These are phyloP conservation scores for Gonapodya sp. DNA, from an alignment of 192 early-diverging fungal genomes.

Conservation along the genomic window DNA sequence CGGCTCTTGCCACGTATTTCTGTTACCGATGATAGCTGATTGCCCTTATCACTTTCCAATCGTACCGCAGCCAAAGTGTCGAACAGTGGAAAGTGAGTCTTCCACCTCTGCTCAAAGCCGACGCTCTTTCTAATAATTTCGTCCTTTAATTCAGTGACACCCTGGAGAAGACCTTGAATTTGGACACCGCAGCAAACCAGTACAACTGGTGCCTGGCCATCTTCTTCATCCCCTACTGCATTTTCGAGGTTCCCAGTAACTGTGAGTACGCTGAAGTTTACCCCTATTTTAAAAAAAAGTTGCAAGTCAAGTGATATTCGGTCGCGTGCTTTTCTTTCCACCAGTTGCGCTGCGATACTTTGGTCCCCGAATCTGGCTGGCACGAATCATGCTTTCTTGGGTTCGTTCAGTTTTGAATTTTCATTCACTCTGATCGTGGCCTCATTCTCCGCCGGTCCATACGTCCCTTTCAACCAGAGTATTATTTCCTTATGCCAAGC, in stretches of 20 bases:
- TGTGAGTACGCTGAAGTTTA: neutral
- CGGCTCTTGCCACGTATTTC: too few species aligned
- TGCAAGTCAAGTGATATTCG: neutral
- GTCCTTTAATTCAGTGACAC: neutral
- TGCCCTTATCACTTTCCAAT: too few species aligned
- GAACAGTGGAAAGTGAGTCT: too few species aligned
- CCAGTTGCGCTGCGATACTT: neutral
- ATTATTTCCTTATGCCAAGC: constrained; percentile 3
- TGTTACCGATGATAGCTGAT: too few species aligned
- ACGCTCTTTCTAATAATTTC: too few species aligned
- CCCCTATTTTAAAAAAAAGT: neutral
- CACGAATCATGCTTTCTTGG: neutral
- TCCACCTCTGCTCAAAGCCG: too few species aligned
- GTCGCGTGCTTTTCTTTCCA: neutral
- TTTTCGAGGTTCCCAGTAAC: neutral
- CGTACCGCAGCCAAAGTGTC: too few species aligned
- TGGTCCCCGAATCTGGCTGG: neutral
- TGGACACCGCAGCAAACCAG: neutral
- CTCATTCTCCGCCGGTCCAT: neutral
- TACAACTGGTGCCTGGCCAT: neutral
- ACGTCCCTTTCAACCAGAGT: neutral
- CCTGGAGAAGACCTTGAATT: neutral
- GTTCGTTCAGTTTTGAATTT: neutral
- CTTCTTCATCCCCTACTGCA: neutral
- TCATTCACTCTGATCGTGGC: neutral